Evolutionary conservation across 495 filamentous ascomycete genomes (phyloP), one percentile per base, ranked within the genome.

Genomic region (Penicillium lagena): DNA sequence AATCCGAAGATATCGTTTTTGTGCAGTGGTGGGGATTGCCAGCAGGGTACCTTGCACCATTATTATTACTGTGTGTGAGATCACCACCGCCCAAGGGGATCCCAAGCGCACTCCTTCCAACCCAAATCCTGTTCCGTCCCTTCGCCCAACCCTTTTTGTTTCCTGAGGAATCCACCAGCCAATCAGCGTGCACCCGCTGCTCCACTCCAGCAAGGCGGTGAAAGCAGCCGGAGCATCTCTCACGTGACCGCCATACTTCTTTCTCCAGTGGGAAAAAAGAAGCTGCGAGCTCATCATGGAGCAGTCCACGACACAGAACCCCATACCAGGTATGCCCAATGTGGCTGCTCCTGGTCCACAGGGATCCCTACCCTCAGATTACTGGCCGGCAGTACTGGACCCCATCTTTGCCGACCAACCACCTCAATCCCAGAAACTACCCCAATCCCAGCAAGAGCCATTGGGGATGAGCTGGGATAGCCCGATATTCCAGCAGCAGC

Each of bases 391-490:
- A 43, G 59, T 35, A 9, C 53, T 72, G 35, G 67, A 71, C 39
- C 32, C 60, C n/a, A 43, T 67, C 28, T 72, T 63, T 36, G 39
- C 52, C n/a, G 59, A 59, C 43, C 35, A 33, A 30, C 41, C 54
- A 31, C 50, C 58, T 39, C 57, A 60, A 13, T 43, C 47, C 13
- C 56, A 56, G 28, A 58, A 57, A 43, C 36, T 37, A n/a, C 39
- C 39, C 7, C 62, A 60, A 41, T 37, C 53, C 43, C 37, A 41
- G 11, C 40, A 39, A 40, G 12, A 29, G 22, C 43, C 42, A 34
- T 38, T 58, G 52, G 62, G 60, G 22, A 70, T 70, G 35, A 49
- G 49, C 22, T 68, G 66, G 64, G 60, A 67, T 38, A 62, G 62
- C 42, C 60, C 57, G 28, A 58, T 62, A 9, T 62, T 60, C 44